Conservation (phyloP, 208 protist species). For the Trypanosoma caninum region DNA sequence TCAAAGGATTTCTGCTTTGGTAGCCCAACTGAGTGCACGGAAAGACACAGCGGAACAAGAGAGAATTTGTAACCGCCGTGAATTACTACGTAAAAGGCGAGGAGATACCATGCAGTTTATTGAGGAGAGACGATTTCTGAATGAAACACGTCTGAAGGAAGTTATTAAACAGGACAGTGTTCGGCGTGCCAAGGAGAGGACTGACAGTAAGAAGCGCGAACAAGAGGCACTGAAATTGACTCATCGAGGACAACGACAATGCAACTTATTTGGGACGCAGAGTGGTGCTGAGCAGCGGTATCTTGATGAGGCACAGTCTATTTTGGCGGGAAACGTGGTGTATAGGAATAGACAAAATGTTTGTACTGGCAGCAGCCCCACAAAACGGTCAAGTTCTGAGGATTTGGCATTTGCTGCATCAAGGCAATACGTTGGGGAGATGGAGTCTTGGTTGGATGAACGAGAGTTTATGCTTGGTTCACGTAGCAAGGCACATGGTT, state of each 20-base stretch:
- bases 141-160: not conserved
- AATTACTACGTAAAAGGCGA: constrained; percentile 10
- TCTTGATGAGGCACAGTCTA: constrained; percentile 4
- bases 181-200: not conserved
- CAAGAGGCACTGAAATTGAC: not conserved
- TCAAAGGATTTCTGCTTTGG: not conserved
- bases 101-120: constrained; percentile 12
- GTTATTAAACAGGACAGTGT: not conserved
- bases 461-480: not conserved
- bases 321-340: not conserved
- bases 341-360: not conserved
- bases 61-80: not conserved
- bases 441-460: constrained; percentile 21
- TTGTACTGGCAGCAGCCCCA: not conserved
- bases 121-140: not conserved
- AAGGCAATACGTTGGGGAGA: not conserved
- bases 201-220: not conserved
- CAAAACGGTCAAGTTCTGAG: not conserved
- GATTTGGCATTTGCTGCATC: constrained; percentile 10
- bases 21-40: not conserved
- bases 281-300: not conserved
- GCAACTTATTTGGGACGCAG: not conserved
- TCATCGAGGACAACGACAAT: not conserved
- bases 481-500: not conserved
- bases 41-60: not conserved